Base-by-base conservation (phyloP, 805 yeast genomes). In the Zygosaccharomyces pseudorouxii region DNA sequence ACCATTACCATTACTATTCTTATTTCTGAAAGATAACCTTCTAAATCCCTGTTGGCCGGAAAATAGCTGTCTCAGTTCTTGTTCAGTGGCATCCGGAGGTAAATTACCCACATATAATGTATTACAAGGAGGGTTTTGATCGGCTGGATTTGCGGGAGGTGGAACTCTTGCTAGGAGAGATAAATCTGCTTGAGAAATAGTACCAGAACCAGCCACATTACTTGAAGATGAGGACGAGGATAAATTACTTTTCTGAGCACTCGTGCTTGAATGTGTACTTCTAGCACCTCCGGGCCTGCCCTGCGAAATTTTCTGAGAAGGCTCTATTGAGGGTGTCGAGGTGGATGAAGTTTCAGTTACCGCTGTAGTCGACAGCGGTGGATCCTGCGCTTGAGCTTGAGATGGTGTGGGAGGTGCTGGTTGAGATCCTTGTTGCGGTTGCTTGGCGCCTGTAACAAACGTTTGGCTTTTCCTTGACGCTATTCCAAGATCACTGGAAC, bases 61-160 rank as follows among this genome's bases (percentile, higher is more conserved):
- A 65, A 93, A 93, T 54, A 93, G 71, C 35, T 87, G 82, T 57
- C 96, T 80, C 54, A 93, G 77, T 67, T 93, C 99, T 48, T 84
- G 85, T 64, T 93, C 99, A 2, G 95, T 84, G 2, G 97, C 95
- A 72, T 93, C 97, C 14, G 96, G 96, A 2, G 99, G 98, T 60
- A 93, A 75, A 66, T 93, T 93, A 16, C 99, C 99, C 42, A 93
- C 99, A 61, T 93, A 93, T 48, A 93, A 73, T 0, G 99, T 93
- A 67, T 93, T 93, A 71, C 99, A 93, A 6, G 99, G 99, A 3
- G 99, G 98, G 64, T 93, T 93, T 70, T 93, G 99, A 68, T 93
- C 99, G 2, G 99, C 98, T 5, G 99, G 99, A 62, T 92, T 92
- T 1, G 96, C 96, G 5, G 95, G 95, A 4, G 92, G 89, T 11